Base-by-base conservation (phyloP, 768 basidiomycete species). In the Leccinellum rugosiceps region DNA sequence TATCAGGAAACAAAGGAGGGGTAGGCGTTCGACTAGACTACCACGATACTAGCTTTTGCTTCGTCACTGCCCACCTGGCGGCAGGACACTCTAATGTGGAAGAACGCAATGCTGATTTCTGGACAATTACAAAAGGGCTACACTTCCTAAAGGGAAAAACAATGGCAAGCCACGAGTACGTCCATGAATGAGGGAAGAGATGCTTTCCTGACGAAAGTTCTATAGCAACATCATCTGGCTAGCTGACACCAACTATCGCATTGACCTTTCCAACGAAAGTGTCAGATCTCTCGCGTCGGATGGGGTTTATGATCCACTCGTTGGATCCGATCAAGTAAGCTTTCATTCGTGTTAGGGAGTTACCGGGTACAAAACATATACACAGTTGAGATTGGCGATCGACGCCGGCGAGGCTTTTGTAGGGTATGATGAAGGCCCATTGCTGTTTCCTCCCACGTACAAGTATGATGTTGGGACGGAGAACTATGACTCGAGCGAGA, bases 1-100 rank as follows among this genome's bases (percentile, higher is more conserved):
- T 98, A 84, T 94, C 94, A 1, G 97, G 94, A 28, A 96, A 96
- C 76, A 96, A 99, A 76, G 97, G 97, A 19, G 97, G 94, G 2
- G 91, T 96, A 13, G 94, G 88, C 6, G 92, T 99, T 61, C 87
- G 97, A 13, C 77, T 99, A 51, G 91, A 98, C 28, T 92, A 92
- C 65, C 81, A 90, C 62, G 94, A 95, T 67, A 91, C 95, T 9
- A 89, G 83, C 55, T 88, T 98, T 65, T 99, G 97, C 74, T 95
- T 98, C 75, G 71, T 99, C 60, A 98, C 96, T 9, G 93, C 92
- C 4, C 97, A 98, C 72, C 81, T 98, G 43, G 95, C 97, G 15
- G 95, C 97, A n/a, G 97, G 97, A 7, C 94, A 97, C 66, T 68
- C 81, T 6, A 96, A 96, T 65, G 78, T 93, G 4, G 87, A 88